Conservation (phyloP, 768 basidiomycete genomes). For the Leccinum broughii region DNA sequence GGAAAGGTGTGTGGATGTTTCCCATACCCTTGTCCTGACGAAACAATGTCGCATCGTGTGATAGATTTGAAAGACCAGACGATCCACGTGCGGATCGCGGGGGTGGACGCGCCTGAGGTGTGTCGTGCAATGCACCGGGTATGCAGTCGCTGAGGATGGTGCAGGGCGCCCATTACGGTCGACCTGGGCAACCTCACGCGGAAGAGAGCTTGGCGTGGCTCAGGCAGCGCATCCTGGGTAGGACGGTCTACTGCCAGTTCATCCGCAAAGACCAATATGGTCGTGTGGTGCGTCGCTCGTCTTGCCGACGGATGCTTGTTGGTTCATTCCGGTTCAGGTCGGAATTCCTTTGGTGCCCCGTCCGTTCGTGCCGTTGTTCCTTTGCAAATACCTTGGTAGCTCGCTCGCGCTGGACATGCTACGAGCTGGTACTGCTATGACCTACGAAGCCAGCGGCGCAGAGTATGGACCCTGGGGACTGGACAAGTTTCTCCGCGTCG, state of each 20-base stretch:
- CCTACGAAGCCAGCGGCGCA: conserved; percentile 76
- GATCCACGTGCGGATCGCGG: conserved; percentile 84
- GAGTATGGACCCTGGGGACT: conserved; percentile 75
- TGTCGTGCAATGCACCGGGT: not conserved
- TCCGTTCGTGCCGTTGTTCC: conserved; percentile 50
- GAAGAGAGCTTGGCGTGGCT: conserved; percentile 79
- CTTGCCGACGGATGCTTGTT: not conserved
- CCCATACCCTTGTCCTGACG: not conserved
- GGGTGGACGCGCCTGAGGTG: conserved; percentile 93
- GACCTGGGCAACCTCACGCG: conserved; percentile 70
- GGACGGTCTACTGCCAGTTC: conserved; percentile 68
- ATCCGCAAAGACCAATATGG: conserved; percentile 79
- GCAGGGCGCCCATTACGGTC: conserved; percentile 83
- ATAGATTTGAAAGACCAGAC: conserved; percentile 79
- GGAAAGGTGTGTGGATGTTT: conserved; percentile 48
- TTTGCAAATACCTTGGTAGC: conserved; percentile 41
- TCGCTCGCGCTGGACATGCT: conserved; percentile 74
- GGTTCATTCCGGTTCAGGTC: conserved; percentile 46
- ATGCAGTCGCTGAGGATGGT: not conserved
- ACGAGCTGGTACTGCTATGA: conserved; percentile 70
- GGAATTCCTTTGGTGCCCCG: conserved; percentile 56
- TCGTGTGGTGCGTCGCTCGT: conserved; percentile 59
- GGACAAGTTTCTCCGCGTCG: conserved; percentile 59
- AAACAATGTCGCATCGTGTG: not conserved
- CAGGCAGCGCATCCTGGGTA: conserved; percentile 53